Conservation (phyloP, 768 basidiomycete genomes). For the Hygrophorus pudorinus region DNA sequence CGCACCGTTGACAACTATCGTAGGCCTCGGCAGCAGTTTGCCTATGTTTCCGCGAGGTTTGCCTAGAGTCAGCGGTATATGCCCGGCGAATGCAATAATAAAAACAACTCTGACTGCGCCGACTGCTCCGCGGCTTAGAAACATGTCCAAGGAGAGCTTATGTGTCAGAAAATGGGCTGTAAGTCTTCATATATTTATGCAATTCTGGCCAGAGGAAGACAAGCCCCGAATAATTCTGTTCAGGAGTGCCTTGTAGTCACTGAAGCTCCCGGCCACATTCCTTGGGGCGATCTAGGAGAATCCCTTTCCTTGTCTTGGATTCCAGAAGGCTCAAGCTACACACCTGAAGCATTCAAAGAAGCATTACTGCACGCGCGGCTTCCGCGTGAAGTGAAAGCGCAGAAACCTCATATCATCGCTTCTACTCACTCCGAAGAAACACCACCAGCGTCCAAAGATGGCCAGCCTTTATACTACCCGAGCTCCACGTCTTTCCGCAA, state of each 20-base stretch:
- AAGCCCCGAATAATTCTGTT: conserved; percentile 1
- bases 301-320: conserved; percentile 19
- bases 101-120: conserved; percentile 22
- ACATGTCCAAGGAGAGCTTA: conserved; percentile 28
- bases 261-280: conserved; percentile 28
- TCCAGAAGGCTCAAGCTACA: conserved; percentile 30
- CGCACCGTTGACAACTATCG: conserved; percentile 16
- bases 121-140: conserved; percentile 27
- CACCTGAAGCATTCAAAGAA: conserved; percentile 21
- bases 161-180: conserved; percentile 33
- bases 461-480: background rate
- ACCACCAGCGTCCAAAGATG: background rate
- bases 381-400: background rate
- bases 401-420: background rate
- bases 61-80: background rate
- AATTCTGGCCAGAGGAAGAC: background rate
- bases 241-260: conserved; percentile 19
- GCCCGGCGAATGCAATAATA: background rate
- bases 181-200: conserved; percentile 9
- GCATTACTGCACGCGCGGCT: conserved; percentile 12
- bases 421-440: background rate
- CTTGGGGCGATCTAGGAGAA: conserved; percentile 24
- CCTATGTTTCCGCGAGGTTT: conserved; percentile 17
- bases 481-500: conserved; percentile 15
- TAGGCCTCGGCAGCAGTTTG: conserved; percentile 21